Conservation (phyloP, 2,329 filamentous ascomycete species). For the Cryphonectria japonica region DNA sequence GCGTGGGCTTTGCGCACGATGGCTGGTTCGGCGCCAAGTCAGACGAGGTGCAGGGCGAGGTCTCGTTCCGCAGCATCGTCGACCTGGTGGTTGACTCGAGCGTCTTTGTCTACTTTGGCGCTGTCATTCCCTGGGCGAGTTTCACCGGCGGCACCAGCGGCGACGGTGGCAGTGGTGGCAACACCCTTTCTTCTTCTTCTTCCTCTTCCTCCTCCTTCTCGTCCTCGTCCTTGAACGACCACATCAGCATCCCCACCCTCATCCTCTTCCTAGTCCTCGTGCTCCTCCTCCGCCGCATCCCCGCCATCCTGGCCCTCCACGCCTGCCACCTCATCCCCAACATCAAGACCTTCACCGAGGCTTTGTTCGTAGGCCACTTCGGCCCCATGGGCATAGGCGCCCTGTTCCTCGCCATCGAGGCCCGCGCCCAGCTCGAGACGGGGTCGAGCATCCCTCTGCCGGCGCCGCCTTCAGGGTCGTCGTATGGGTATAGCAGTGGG, state of each 20-base stretch:
- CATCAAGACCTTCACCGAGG: conserved; percentile 29
- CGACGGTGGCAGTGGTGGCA: no score
- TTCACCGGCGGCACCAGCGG: conserved; percentile 10
- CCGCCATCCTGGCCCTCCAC: conserved; percentile 31
- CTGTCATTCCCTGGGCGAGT: conserved; percentile 33
- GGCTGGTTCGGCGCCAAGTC: conserved; percentile 29
- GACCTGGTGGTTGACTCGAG: conserved; percentile 35
- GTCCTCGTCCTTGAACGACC: conserved; percentile 4
- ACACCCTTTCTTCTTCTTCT: no score
- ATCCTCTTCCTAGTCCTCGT: conserved; percentile 31
- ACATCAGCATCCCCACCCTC: conserved; percentile 31
- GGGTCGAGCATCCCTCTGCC: conserved; percentile 20
- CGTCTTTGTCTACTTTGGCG: conserved; percentile 36
- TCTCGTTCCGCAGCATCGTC: conserved; percentile 32
- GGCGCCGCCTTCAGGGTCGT: conserved; percentile 9
- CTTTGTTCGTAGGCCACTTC: conserved; percentile 37
- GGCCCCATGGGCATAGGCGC: conserved; percentile 38
- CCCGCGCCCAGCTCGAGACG: conserved; percentile 23
- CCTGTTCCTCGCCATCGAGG: conserved; percentile 33
- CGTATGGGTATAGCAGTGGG: background rate
- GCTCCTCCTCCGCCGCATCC: conserved; percentile 32
- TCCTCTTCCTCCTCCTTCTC: background rate
- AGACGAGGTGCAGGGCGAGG: conserved; percentile 29
- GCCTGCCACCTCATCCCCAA: conserved; percentile 27
- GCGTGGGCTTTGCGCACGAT: conserved; percentile 27